phyloP scores from a whole-genome alignment of 768 basidiomycete species.

The Coprinellus aureogranulatus region DNA sequence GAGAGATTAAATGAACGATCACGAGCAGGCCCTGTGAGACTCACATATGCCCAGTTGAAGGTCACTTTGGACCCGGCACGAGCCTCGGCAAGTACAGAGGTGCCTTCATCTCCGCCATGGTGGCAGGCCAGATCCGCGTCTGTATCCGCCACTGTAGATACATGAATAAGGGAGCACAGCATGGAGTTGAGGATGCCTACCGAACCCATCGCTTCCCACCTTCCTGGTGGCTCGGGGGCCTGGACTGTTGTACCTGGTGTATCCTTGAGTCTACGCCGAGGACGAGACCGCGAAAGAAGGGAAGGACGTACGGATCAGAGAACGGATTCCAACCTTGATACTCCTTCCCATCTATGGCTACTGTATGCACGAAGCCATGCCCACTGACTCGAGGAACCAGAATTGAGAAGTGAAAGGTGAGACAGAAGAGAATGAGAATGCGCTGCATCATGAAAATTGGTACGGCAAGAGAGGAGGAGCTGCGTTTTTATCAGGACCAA shows the following conservation, averaged over 20 bases:
- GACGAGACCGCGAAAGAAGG: background rate
- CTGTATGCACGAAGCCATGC: constrained; percentile 37
- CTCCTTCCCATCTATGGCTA: constrained; percentile 26
- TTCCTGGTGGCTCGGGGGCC: constrained; percentile 33
- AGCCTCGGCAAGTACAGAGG: constrained; percentile 33
- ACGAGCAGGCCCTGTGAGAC: constrained; percentile 13
- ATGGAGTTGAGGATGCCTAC: constrained; percentile 14
- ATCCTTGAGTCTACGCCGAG: too few species aligned
- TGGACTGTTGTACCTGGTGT: constrained; percentile 25
- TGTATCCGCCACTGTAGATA: constrained; percentile 20
- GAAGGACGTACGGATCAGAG: constrained; percentile 34
- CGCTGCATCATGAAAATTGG: constrained; percentile 5
- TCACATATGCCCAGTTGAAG: constrained; percentile 45
- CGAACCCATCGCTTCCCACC: constrained; percentile 32
- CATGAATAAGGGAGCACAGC: constrained; percentile 4
- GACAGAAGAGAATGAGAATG: constrained; percentile 10
- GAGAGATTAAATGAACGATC: constrained; percentile 6
- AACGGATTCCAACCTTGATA: constrained; percentile 41
- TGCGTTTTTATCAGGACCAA: background rate
- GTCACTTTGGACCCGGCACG: constrained; percentile 39
- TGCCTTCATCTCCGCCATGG: constrained; percentile 38
- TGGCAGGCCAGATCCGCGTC: constrained; percentile 44
- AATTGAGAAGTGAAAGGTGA: constrained; percentile 18
- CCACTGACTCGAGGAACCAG: constrained; percentile 17
- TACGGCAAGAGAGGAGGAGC: background rate